These are phyloP conservation scores for Penicillium crustosum DNA, from an alignment of 2,329 filamentous ascomycete genomes.

Conservation along the genomic window DNA sequence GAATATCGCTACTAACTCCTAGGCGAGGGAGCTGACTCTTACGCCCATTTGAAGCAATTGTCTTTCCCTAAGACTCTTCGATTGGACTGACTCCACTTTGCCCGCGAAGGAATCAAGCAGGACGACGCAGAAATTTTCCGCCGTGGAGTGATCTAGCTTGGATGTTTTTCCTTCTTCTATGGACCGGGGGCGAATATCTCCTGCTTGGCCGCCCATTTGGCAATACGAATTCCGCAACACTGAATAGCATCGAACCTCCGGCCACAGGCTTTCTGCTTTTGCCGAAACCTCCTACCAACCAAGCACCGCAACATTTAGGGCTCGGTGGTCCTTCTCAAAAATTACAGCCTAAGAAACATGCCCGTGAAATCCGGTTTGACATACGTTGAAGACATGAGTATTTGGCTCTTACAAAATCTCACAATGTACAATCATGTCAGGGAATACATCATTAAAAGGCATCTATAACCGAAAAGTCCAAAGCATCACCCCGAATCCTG, in stretches of 20 bases:
- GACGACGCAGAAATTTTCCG: not conserved
- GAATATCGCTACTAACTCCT: not conserved
- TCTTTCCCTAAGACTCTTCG: not conserved
- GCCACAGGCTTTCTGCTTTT: too few relatives aligned
- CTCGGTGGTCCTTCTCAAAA: not conserved
- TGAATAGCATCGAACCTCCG: too few relatives aligned
- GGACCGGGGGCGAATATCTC: too few relatives aligned
- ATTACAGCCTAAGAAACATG: too few relatives aligned
- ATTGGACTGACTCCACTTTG: not conserved
- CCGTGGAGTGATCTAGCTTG: not conserved
- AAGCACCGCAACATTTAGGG: not conserved
- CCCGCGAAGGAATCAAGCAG: not conserved
- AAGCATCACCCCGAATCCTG: not conserved
- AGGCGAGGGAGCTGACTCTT: not conserved
- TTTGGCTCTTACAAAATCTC: not conserved
- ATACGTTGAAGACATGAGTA: not conserved
- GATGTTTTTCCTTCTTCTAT: not conserved
- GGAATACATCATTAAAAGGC: not conserved
- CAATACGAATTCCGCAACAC: too few relatives aligned
- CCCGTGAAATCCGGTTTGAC: not conserved
- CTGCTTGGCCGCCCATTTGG: not conserved
- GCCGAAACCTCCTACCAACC: too few relatives aligned
- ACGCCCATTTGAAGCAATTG: not conserved
- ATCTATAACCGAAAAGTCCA: not conserved
- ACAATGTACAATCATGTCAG: not conserved